Base-by-base conservation (phyloP, 129 eudicot genomes). In the Flaveria ramosissima region DNA sequence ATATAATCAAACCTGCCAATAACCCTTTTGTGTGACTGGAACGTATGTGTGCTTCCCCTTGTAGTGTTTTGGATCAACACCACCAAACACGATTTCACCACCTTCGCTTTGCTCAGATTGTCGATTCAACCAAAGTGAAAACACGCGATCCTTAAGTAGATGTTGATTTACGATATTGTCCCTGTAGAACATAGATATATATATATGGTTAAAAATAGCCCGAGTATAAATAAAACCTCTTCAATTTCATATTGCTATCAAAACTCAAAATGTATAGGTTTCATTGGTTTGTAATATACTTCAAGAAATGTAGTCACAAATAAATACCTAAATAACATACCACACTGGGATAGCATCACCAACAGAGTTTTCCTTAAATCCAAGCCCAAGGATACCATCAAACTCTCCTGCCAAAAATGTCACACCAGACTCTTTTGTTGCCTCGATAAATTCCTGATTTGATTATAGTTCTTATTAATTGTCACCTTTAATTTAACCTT, bases 61-160 rank as follows among this genome's bases (percentile, higher is more conserved):
- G 79, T 27, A 75, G 50, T 75, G 79, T 21, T 75, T 63, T 20
- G 72, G 72, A 75, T 75, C 79, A 27, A 75, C 64, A 30, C 79
- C 79, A 30, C 79, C 79, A 36, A 75, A 63, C 9, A 75, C 63
- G 15, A 75, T 75, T 75, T 75, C 72, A 48, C 79, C 97, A 16
- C 97, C 97, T 64, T 85, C 86, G 11, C 77, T 86, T 26, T 80
- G 88, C 53, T 84, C 77, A 1, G 72, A 26, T 41, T 80, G 74
- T 59, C 89, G 86, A 72, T 87, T 89, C 46, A 92, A 80, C 97
- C 97, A 92, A 80, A 89, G 86, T 23, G 97, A 92, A 70, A 92
- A 92, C 36, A 89, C 88, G 0, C 77, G 86, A 39, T 89, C 89
- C 79, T 85, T 78, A 7, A 92, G 80, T 17, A 92, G 87, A 60